Evolutionary conservation across 441 rosid species (phyloP), one percentile per base, ranked within the genome.

Genomic region (Erodium trifolium): DNA sequence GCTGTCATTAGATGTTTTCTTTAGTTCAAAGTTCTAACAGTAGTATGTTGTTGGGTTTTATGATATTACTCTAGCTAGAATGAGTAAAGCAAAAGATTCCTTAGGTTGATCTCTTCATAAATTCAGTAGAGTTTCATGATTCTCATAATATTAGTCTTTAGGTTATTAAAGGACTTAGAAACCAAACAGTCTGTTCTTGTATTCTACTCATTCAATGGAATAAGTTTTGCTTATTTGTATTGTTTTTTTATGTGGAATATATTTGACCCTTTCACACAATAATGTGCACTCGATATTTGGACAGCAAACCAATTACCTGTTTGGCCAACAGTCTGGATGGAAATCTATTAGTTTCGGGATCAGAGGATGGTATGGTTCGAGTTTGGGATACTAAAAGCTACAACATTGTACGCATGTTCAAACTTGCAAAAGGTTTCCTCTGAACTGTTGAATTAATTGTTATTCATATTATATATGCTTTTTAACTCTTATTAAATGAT

Each of bases 281-380:
- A 23, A 23, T 23, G 49, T 43, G 1, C 12, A 43, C 49, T 43
- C 49, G 9, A 43, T 60, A 45, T 47, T 53, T 73, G 66, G 39
- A 73, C 95, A 88, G 97, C 72, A 85, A 86, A 77, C 84, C 83
- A 41, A 86, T 94, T 70, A 88, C 92, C 66, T 87, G 87, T 85
- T 83, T 92, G 78, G 83, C 88, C 29, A 85, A 86, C 70, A 80
- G 89, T 69, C 19, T 75, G 12, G 80, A 73, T 10, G 83, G 87
- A 74, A 87, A 85, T 77, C 71, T 82, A 35, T 77, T 92, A 76
- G 83, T 92, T 23, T 84, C 90, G 76, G 97, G 93, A 68, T 87
- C 96, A 60, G 94, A 84, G 77, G 97, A 92, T 78, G 98, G 96
- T 69, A 49, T 75, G 73, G 71, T 94, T 78, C 77, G 84, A 73